These are phyloP conservation scores for Fragilaria crotonensis DNA, from an alignment of 108 stramenopile genomes.

Conservation along the genomic window DNA sequence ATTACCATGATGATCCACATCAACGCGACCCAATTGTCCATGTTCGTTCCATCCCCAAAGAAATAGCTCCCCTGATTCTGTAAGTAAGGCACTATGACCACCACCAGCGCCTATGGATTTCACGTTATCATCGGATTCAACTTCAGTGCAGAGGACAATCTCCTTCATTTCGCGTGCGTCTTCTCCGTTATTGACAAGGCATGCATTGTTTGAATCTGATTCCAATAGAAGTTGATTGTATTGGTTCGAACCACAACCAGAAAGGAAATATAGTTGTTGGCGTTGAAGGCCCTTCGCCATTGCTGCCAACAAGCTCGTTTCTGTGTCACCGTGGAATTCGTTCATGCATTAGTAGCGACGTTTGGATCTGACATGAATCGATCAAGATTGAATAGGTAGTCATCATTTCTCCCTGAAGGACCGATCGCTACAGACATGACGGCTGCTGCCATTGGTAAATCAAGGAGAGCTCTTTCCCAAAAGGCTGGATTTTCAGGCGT, in stretches of 20 bases:
- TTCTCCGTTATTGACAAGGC: no score
- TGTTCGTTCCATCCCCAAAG: conserved; percentile 82
- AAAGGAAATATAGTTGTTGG: conserved; percentile 54
- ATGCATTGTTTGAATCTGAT: no score
- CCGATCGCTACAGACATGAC: neutral
- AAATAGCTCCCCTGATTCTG: conserved; percentile 49
- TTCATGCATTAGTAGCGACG: neutral
- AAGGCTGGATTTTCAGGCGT: conserved; percentile 83
- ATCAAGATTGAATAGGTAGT: conserved; percentile 2
- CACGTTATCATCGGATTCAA: conserved; percentile 4
- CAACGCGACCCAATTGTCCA: conserved; percentile 56
- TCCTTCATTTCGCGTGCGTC: no score
- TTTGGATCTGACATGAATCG: conserved; percentile 2
- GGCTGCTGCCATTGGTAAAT: conserved; percentile 59
- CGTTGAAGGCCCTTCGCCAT: conserved; percentile 48
- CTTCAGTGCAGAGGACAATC: conserved; percentile 43
- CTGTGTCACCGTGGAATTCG: conserved; percentile 1
- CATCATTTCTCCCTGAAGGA: neutral
- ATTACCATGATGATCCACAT: no score
- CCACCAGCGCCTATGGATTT: conserved; percentile 59
- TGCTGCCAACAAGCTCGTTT: conserved; percentile 40
- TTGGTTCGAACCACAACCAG: conserved; percentile 76
- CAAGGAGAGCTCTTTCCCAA: conserved; percentile 52
- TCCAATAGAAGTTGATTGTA: conserved; percentile 61
- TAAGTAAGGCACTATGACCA: conserved; percentile 70